Percentiles rank a stretch among this genome's conserved stretches.
These are phyloP conservation scores for Ceratorhiza oryzae-sativae DNA, from an alignment of 1,284 basidiomycete genomes.

Conservation along the genomic window DNA sequence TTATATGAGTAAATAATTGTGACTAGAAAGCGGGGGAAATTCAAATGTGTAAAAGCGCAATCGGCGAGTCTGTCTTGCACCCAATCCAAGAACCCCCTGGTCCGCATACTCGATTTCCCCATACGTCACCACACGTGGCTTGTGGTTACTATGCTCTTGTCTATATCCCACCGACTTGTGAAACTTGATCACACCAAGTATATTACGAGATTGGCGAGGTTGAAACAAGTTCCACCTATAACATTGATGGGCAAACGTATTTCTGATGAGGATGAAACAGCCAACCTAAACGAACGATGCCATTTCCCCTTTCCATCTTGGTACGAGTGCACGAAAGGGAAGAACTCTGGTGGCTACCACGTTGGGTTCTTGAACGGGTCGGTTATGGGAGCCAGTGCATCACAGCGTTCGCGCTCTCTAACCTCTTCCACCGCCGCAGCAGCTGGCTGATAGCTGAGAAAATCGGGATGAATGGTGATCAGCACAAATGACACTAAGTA, in stretches of 20 bases:
- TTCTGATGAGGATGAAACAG: not conserved
- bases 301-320: slow-evolving; percentile 27
- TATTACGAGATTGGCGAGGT: slow-evolving; percentile 29
- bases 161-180: slow-evolving; percentile 24
- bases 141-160: not conserved
- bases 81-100: not conserved
- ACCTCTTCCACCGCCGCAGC: slow-evolving; percentile 6
- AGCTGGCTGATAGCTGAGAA: slow-evolving; percentile 14
- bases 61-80: not conserved
- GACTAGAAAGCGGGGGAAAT: too few relatives aligned
- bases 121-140: slow-evolving; percentile 2
- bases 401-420: slow-evolving; percentile 5
- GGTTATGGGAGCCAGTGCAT: slow-evolving; percentile 17
- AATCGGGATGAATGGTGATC: too few relatives aligned
- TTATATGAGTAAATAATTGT: too few relatives aligned
- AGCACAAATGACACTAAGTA: too few relatives aligned
- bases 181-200: slow-evolving; percentile 13
- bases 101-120: slow-evolving; percentile 29
- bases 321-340: slow-evolving; percentile 27
- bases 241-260: not conserved
- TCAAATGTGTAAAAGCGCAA: too few relatives aligned
- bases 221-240: slow-evolving; percentile 28
- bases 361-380: slow-evolving; percentile 25
- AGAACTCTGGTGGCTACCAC: slow-evolving; percentile 35
- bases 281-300: slow-evolving; percentile 26